phyloP scores from a whole-genome alignment of 352 stramenopile genomes.

The Pythium volutum region DNA sequence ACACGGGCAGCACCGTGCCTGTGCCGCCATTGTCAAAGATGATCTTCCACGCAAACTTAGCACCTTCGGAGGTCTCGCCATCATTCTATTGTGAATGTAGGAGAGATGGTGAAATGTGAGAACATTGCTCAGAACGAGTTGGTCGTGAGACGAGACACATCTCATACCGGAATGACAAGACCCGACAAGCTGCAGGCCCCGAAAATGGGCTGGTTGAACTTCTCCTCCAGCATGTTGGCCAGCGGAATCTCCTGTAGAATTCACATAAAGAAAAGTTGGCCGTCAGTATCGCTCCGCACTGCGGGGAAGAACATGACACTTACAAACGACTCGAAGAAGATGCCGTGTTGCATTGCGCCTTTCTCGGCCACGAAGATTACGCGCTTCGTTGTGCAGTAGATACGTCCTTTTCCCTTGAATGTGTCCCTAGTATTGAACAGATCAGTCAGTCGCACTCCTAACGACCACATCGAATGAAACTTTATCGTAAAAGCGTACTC shows the following conservation, averaged over 20 bases:
- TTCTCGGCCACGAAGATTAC: constrained; percentile 85
- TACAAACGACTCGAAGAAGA: constrained; percentile 76
- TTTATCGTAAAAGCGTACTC: constrained; percentile 33
- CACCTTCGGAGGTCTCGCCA: constrained; percentile 26
- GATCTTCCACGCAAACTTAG: constrained; percentile 69
- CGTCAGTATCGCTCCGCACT: background rate
- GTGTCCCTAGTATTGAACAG: constrained; percentile 26
- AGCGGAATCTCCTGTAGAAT: constrained; percentile 68
- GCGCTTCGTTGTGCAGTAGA: constrained; percentile 86
- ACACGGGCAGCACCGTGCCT: constrained; percentile 78
- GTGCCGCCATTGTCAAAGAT: constrained; percentile 85
- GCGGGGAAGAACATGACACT: constrained; percentile 4
- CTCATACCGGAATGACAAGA: constrained; percentile 49
- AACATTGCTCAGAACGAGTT: background rate
- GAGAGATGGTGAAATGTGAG: background rate
- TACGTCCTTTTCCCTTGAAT: constrained; percentile 74
- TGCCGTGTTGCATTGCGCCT: constrained; percentile 50
- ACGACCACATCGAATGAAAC: background rate
- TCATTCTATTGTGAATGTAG: constrained; percentile 20
- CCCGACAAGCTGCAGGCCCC: constrained; percentile 85
- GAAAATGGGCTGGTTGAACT: constrained; percentile 91
- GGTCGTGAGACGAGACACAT: background rate
- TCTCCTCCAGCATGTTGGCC: constrained; percentile 76
- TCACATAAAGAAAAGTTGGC: background rate
- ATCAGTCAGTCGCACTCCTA: background rate